A percentile compares a stretch with the other conserved stretches of the same genome.
phyloP scores from a whole-genome alignment of 2,329 filamentous ascomycete genomes.

The Colletotrichum lentis region DNA sequence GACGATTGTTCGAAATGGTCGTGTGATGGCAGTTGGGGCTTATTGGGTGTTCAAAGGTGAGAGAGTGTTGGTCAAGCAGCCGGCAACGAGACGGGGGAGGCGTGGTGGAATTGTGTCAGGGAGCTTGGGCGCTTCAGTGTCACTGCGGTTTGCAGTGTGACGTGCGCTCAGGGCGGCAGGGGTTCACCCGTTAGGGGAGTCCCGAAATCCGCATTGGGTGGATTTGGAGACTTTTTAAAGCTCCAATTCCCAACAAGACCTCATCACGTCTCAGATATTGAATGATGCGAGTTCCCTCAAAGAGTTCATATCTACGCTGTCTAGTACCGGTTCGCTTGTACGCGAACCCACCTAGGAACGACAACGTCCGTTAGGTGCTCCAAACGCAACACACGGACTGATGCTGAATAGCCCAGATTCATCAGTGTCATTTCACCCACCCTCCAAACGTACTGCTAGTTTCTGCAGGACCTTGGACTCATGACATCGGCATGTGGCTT shows the following conservation, averaged over 20 bases:
- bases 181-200: constrained; percentile 15
- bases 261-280: not conserved
- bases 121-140: constrained; percentile 28
- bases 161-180: constrained; percentile 23
- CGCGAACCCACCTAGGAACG: not conserved
- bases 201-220: not conserved
- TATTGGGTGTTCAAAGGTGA: constrained; percentile 9
- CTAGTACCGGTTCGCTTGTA: too few species aligned
- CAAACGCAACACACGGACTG: not conserved
- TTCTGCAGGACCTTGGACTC: constrained; percentile 19
- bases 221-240: not conserved
- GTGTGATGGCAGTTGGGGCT: not conserved
- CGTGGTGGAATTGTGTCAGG: constrained; percentile 22
- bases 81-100: constrained; percentile 24
- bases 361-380: rapidly evolving
- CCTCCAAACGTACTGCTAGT: constrained; percentile 20
- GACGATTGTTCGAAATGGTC: not conserved
- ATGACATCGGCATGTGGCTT: constrained; percentile 28
- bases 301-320: not conserved
- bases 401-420: not conserved
- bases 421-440: constrained; percentile 12
- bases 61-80: constrained; percentile 14
- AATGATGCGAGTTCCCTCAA: too few species aligned
- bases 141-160: constrained; percentile 15
- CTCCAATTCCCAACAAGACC: too few species aligned